These are phyloP conservation scores for Berkeleyomyces rouxiae DNA, from an alignment of 2,329 filamentous ascomycete genomes.

Conservation along the genomic window DNA sequence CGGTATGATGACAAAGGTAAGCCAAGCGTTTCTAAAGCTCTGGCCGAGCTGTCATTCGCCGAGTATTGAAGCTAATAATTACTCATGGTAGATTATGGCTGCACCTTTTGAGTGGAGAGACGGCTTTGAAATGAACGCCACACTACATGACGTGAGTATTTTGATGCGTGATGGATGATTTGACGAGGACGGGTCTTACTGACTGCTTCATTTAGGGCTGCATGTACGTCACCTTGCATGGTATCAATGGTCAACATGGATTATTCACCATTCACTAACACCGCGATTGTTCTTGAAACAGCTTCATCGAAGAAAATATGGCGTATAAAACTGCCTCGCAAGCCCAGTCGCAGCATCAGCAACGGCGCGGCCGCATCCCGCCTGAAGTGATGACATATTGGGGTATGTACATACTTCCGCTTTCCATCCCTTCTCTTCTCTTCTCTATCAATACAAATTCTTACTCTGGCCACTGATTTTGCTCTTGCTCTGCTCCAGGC, in stretches of 20 bases:
- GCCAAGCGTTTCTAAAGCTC: neutral
- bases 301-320: slow-evolving; percentile 88
- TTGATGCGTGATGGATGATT: no score
- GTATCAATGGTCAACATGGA: neutral
- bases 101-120: slow-evolving; percentile 68
- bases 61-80: slow-evolving; percentile 1
- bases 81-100: slow-evolving; percentile 53
- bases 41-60: neutral
- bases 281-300: slow-evolving; percentile 22
- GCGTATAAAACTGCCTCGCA: slow-evolving; percentile 49
- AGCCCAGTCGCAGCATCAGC: slow-evolving; percentile 34
- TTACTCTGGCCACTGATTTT: neutral
- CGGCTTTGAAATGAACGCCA: slow-evolving; percentile 93
- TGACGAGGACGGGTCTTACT: neutral
- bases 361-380: slow-evolving; percentile 28
- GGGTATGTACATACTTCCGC: slow-evolving; percentile 36
- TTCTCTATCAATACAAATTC: neutral
- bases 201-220: slow-evolving; percentile 26
- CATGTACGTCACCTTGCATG: slow-evolving; percentile 28
- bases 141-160: slow-evolving; percentile 56
- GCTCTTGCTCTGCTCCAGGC: slow-evolving; percentile 32
- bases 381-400: slow-evolving; percentile 82
- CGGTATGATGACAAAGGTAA: slow-evolving; percentile 95
- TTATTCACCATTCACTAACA: neutral
- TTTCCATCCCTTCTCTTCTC: neutral